A percentile compares a stretch with the other conserved stretches of the same genome.
Conservation (phyloP, 495 filamentous ascomycete species). For the Neurospora sp. region DNA sequence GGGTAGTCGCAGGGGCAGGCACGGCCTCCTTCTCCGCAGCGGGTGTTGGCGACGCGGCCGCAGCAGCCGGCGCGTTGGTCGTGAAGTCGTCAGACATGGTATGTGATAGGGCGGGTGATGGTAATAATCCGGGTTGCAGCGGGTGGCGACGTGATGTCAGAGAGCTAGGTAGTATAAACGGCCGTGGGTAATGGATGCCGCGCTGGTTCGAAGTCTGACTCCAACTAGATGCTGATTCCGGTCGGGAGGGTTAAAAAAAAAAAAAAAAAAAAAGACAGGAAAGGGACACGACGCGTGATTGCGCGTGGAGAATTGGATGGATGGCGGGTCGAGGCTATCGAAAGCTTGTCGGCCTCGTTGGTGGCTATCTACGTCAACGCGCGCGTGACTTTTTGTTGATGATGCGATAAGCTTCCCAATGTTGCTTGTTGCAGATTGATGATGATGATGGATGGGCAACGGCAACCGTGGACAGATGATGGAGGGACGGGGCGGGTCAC, state of each 20-base stretch:
- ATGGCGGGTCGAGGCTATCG: background rate
- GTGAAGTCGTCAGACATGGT: slow-evolving; percentile 14
- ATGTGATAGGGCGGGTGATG: background rate
- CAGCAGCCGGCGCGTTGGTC: slow-evolving; percentile 5
- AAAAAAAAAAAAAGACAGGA: background rate
- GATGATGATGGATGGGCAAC: background rate
- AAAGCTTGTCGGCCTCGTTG: background rate
- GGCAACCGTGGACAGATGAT: background rate
- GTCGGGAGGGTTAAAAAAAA: background rate
- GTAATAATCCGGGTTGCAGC: background rate
- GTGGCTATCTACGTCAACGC: background rate
- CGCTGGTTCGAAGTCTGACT: slow-evolving; percentile 8
- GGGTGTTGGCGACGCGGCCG: slow-evolving; percentile 6
- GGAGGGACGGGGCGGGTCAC: background rate
- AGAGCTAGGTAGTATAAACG: slow-evolving; percentile 1
- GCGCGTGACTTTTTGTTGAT: slow-evolving; percentile 1
- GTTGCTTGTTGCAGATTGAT: background rate
- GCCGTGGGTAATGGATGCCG: slow-evolving; percentile 7
- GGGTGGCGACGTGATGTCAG: slow-evolving; percentile 20
- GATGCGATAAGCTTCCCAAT: background rate
- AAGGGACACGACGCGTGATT: background rate
- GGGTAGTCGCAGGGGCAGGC: slow-evolving; percentile 8
- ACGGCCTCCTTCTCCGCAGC: slow-evolving; percentile 7
- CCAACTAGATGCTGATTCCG: background rate
- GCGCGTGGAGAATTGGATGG: background rate